Evolutionary conservation across 768 basidiomycete species (phyloP), one percentile per base, ranked within the genome.

Genomic region (Leucogyrophana mollusca): DNA sequence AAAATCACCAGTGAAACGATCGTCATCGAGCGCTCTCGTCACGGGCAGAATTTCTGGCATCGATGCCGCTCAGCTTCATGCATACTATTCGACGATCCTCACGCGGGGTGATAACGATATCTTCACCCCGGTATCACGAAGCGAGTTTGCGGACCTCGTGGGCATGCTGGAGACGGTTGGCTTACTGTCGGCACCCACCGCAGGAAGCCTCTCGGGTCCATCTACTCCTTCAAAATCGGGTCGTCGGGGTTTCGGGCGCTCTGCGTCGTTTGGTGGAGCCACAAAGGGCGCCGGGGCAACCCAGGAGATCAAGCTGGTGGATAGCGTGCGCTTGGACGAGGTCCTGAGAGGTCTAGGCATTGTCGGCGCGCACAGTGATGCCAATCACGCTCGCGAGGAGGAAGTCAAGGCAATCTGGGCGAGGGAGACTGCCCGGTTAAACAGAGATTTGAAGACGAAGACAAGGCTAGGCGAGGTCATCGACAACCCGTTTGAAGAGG

Each of bases 91-190:
- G 30, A 58, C 71, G 2, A 66, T 87, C 38, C 76, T 93, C 8
- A 70, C 71, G 13, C 77, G 85, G 25, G 70, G 74, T 9, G 79
- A 79, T 17, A 69, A 66, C 13, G 76, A 74, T 13, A 60, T 79
- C 4, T 84, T 89, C 50, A 67, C 76, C 3, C 73, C 85, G 3
- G 87, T 85, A 2, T 87, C 84, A 9, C 74, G 86, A 8, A 87
- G 79, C 59, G 89, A 91, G 55, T 90, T 93, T 52, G 69, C 73
- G 0, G 90, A 93, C 53, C 71, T 92, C 3, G 57, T 87, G 1
- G 76, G 79, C 20, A 68, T 91, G 39, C 67, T 93, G 30, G 90
- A 93, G 65, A 87, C 85, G 3, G 74, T 78, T 6, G 90, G 90
- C 2, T 69, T 89, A 6, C 65, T 86, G 8, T 70, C 73, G 0